Percentiles rank a stretch among this genome's conserved stretches.
phyloP scores from a whole-genome alignment of 768 basidiomycete genomes.

The Leccinum ochraceum region DNA sequence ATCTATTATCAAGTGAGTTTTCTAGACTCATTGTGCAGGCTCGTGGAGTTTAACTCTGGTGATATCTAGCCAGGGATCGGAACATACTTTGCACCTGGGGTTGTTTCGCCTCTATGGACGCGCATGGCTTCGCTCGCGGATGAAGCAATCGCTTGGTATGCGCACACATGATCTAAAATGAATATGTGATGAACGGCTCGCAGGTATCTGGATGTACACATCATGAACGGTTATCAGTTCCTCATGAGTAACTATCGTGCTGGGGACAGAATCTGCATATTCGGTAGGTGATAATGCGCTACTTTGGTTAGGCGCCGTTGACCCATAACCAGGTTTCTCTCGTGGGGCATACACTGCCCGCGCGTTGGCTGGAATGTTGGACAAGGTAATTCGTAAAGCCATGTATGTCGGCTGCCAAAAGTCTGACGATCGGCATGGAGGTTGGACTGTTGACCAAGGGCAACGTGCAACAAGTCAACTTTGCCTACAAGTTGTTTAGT shows the following conservation, averaged over 20 bases:
- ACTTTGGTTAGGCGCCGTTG: slow-evolving; percentile 1
- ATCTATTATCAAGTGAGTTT: slow-evolving; percentile 68
- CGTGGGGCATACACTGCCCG: slow-evolving; percentile 67
- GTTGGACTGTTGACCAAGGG: slow-evolving; percentile 69
- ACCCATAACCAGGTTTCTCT: slow-evolving; percentile 61
- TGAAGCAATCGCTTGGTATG: slow-evolving; percentile 71
- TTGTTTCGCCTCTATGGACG: slow-evolving; percentile 60
- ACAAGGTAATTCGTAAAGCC: slow-evolving; percentile 48
- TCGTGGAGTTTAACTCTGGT: not conserved
- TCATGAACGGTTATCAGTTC: slow-evolving; percentile 74
- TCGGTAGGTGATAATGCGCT: slow-evolving; percentile 44
- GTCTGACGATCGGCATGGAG: slow-evolving; percentile 34
- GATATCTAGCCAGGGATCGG: slow-evolving; percentile 46
- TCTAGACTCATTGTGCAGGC: not conserved
- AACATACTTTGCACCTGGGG: slow-evolving; percentile 58
- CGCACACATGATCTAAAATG: not conserved
- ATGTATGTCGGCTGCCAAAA: not conserved
- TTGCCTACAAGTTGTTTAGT: slow-evolving; percentile 75
- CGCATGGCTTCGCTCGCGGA: slow-evolving; percentile 65
- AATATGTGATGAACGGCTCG: not conserved
- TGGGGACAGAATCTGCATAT: slow-evolving; percentile 75
- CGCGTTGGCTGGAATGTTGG: slow-evolving; percentile 72
- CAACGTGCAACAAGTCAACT: slow-evolving; percentile 67
- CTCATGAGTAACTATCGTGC: slow-evolving; percentile 76
- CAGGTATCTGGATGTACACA: slow-evolving; percentile 72